Base-by-base conservation (phyloP, 1,284 basidiomycete species). In the Wolfiporia cocos region DNA sequence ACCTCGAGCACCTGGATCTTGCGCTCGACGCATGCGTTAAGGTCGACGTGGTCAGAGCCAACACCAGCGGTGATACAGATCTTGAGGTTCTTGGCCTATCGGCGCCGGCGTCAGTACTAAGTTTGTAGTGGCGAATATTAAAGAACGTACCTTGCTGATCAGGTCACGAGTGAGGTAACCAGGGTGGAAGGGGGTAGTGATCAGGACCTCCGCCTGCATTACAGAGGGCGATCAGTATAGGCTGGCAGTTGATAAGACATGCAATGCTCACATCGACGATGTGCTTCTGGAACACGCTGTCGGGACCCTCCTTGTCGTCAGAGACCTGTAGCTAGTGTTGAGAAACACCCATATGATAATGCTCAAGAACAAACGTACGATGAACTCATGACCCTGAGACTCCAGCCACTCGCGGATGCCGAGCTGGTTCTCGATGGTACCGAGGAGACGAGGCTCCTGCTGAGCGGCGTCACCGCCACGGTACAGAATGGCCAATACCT, bases 61-160 rank as follows among this genome's bases (percentile, higher is more conserved):
- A 97, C 92, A 67, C 93, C 93, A 41, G 93, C 93, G 10, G 93
- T 97, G 57, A 96, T 78, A 58, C 88, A 92, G 50, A 95, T 68
- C 70, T 93, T 95, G 56, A 98, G 79, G 57, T 95, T 93, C 68
- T 85, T 85, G 29, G 93, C 90, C 74, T 88, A 34, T 19, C 6
- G 10, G 11, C 23, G 23, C 1, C 31, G 21, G 18, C 5, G 17
- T 10, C 18, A 33, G 32, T 9, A 17, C 20, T n/a, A 40, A 19
- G 20, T 1, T 3, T 15, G 9, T n/a, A 10, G 11, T 4, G 18
- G 18, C 19, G 17, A 14, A 28, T 21, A 30, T 18, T 17, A 34
- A 32, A 23, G 12, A n/a, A 20, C 41, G 19, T 42, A 51, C 58
- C 56, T 62, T 62, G 31, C 55, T 73, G 52, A 95, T 67, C 47